These are phyloP conservation scores for Hypocreales sp. DNA, from an alignment of 2,329 filamentous ascomycete species.

Conservation along the genomic window DNA sequence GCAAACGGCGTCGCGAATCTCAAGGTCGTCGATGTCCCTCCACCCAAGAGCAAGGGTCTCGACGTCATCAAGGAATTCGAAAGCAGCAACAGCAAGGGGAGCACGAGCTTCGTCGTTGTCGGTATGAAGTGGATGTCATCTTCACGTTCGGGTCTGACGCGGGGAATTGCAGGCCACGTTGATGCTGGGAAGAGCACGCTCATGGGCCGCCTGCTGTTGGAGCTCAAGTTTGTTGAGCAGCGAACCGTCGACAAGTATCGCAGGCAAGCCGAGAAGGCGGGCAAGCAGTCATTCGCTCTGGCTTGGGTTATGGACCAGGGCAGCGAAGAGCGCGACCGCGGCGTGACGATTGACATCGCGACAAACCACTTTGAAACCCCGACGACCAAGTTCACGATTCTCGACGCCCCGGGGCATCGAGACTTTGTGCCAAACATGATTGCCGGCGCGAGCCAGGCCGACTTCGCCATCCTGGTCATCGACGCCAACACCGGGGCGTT, in stretches of 20 bases:
- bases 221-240: slow-evolving; percentile 77
- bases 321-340: slow-evolving; percentile 72
- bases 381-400: slow-evolving; percentile 75
- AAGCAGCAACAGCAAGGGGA: slow-evolving; percentile 60
- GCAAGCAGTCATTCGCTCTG: slow-evolving; percentile 88
- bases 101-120: slow-evolving; percentile 83
- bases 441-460: slow-evolving; percentile 85
- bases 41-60: slow-evolving; percentile 60
- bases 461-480: slow-evolving; percentile 89
- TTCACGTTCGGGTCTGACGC: too few relatives aligned
- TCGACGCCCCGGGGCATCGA: slow-evolving; percentile 86
- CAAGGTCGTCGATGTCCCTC: slow-evolving; percentile 34
- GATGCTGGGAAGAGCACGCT: slow-evolving; percentile 96
- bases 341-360: slow-evolving; percentile 93
- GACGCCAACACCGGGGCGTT: slow-evolving; percentile 85
- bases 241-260: slow-evolving; percentile 77
- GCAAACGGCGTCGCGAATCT: slow-evolving; percentile 16
- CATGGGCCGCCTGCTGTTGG: slow-evolving; percentile 86
- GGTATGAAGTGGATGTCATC: slow-evolving; percentile 34
- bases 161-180: slow-evolving; percentile 54
- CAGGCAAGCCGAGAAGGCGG: slow-evolving; percentile 78
- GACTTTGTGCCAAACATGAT: slow-evolving; percentile 99
- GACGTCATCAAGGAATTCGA: slow-evolving; percentile 72
- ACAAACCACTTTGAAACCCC: slow-evolving; percentile 90
- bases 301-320: slow-evolving; percentile 96